Evolutionary conservation across 768 basidiomycete genomes (phyloP), one percentile per base, ranked within the genome.

Genomic region (Trichaptum fuscoviolaceum): DNA sequence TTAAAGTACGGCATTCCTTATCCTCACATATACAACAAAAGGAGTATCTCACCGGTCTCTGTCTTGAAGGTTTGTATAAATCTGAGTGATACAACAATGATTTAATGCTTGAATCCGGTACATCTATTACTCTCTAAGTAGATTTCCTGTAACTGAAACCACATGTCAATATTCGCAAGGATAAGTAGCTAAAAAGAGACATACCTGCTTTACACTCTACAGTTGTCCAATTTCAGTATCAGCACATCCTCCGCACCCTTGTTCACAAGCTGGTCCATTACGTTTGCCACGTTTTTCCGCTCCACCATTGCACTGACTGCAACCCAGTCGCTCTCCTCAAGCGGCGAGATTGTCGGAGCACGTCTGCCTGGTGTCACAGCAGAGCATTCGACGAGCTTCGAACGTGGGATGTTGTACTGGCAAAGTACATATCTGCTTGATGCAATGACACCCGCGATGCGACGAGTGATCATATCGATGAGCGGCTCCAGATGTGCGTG

Each of bases 301-400:
- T 92, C 89, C 8, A 98, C 90, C 96, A 99, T 98, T 58, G 83
- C 84, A 75, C 89, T 95, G 36, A 99, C 93, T 1, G 89, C 95
- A 2, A 95, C 88, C 97, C 97, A 99, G 4, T 84, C 85, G 18
- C 86, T 83, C 66, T 89, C 83, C 66, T 98, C 97, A 34, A 99
- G 76, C 7, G 89, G 87, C 67, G 87, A 88, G 70, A 99, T 83
- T 5, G 97, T 97, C 23, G 97, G 90, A 1, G 93, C 95, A 66
- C 91, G 80, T 61, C 95, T 82, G 5, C 97, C 97, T 0, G 96
- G 97, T 0, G 96, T 96, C 75, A 99, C 80, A 25, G 72, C 70
- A 0, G 85, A 83, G 1, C 93, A 95, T 1, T 77, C 80, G 15
- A 81, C 70, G 12, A 99, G 81, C 30, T 79, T 79, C 57, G 81